Evolutionary conservation across 108 stramenopile species (phyloP).

Genomic region (Nitzschia palea): DNA sequence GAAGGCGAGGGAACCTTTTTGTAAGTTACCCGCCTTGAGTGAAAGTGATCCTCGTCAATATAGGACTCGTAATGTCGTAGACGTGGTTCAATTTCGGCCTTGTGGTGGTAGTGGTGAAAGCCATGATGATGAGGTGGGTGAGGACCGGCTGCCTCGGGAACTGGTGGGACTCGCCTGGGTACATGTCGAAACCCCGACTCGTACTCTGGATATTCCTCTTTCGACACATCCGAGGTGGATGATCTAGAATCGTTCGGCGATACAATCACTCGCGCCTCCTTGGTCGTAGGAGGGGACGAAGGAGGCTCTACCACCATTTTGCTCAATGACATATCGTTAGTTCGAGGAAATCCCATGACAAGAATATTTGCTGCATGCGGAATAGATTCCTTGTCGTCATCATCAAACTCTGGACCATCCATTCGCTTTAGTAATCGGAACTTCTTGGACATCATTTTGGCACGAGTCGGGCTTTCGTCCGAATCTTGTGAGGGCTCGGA

Average conservation of each 20-base stretch:
- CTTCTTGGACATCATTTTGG: slow-evolving; percentile 34
- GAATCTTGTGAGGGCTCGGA: slow-evolving; percentile 12
- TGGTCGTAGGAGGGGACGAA: slow-evolving; percentile 3
- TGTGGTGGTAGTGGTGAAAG: slow-evolving; percentile 3
- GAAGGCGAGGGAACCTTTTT: neutral
- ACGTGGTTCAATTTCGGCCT: slow-evolving; percentile 27
- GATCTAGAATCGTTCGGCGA: slow-evolving; percentile 23
- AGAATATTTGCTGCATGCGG: slow-evolving; percentile 16
- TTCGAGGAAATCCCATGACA: slow-evolving; percentile 17
- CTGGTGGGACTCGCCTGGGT: slow-evolving; percentile 8
- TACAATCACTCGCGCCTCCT: slow-evolving; percentile 3
- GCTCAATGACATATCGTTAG: neutral
- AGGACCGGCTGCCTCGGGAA: slow-evolving; percentile 1
- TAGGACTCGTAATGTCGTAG: slow-evolving; percentile 23
- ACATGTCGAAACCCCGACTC: neutral
- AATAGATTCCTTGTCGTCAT: slow-evolving; percentile 18
- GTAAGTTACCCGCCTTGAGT: neutral
- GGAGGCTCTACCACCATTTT: neutral
- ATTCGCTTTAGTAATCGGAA: slow-evolving; percentile 33
- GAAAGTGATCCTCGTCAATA: slow-evolving; percentile 19
- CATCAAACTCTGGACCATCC: slow-evolving; percentile 19
- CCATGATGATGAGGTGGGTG: too few species aligned
- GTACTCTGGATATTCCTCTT: slow-evolving; percentile 15
- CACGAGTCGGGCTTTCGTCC: slow-evolving; percentile 11
- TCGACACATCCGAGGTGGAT: slow-evolving; percentile 7